These are phyloP conservation scores for Fusarium sulawesiense DNA, from an alignment of 2,329 filamentous ascomycete species.

Conservation along the genomic window DNA sequence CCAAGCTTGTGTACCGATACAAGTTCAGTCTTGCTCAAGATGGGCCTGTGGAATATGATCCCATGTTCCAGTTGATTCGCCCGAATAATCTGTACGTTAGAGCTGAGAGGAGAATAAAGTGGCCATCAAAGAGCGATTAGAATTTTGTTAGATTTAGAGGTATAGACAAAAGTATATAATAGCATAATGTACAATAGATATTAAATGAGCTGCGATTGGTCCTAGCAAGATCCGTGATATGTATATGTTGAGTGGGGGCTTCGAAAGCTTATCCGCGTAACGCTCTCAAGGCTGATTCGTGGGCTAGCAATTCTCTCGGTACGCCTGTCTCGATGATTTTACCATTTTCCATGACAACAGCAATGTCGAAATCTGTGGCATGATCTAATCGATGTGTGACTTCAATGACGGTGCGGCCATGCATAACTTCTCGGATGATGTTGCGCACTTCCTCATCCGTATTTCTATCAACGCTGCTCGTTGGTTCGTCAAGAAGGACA, in stretches of 20 bases:
- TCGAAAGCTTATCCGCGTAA: neutral
- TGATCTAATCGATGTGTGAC: slow-evolving; percentile 48
- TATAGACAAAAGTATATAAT: slow-evolving; percentile 30
- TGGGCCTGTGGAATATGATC: slow-evolving; percentile 67
- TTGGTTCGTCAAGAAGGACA: slow-evolving; percentile 49
- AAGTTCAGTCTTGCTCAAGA: slow-evolving; percentile 64
- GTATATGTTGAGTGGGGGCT: neutral
- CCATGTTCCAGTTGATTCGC: slow-evolving; percentile 68
- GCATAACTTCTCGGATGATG: slow-evolving; percentile 37
- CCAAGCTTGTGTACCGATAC: slow-evolving; percentile 69
- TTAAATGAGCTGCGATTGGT: neutral
- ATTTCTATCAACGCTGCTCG: slow-evolving; percentile 47
- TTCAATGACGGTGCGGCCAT: slow-evolving; percentile 45
- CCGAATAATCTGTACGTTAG: slow-evolving; percentile 66
- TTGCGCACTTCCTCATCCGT: slow-evolving; percentile 46
- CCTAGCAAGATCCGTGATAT: neutral
- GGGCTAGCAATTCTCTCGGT: slow-evolving; percentile 41
- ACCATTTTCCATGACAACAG: slow-evolving; percentile 47
- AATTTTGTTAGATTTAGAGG: neutral
- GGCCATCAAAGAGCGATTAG: slow-evolving; percentile 52
- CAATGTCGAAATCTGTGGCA: slow-evolving; percentile 44
- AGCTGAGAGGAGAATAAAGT: slow-evolving; percentile 61
- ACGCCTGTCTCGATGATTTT: slow-evolving; percentile 43
- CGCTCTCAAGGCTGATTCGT: slow-evolving; percentile 6
- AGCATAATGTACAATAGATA: slow-evolving; percentile 26